Base-by-base conservation (phyloP, 1,284 basidiomycete genomes). In the Caloboletus firmus region DNA sequence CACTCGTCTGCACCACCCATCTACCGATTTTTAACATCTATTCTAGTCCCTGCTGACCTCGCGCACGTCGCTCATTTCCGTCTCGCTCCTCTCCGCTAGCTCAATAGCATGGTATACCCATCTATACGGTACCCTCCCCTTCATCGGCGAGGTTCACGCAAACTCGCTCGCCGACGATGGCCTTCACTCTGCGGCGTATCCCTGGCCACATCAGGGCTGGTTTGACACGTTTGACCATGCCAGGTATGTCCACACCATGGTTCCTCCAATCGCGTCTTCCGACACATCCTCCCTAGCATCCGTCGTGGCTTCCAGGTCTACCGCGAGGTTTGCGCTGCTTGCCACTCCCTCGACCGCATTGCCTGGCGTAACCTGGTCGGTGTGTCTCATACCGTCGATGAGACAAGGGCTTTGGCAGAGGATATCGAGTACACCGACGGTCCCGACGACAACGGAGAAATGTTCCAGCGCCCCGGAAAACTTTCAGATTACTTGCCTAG, bases 321-420 rank as follows among this genome's bases (percentile, higher is more conserved):
- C 82, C 93, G 95, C 58, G 96, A 99, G 78, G 97, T 99, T 56
- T 99, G 97, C 74, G 91, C 96, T 7, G 93, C 97, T 17, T 99
- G 97, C 77, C 97, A 99, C 76, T 99, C 97, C 45, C 87, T 99
- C 57, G 93, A 99, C 80, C 94, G 97, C 67, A 95, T 99, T 72
- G 97, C 97, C 59, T 99, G 97, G 97, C 93, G 97, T 71, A 99
- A 99, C 79, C 81, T 99, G 57, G 97, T 99, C 64, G 97, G 95
- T 70, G 93, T 98, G 55, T 98, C 95, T 36, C 97, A 99, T 79
- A 93, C 90, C 59, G 96, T 83, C 48, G 93, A 96, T 64, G 96
- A 99, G 76, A 83, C 80, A 60, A 93, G 93, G 75, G 81, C 81
- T 10, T 87, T 99, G 89, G 96, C 97, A 34, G 95, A 96, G 77